Base-by-base conservation (phyloP, 345 rosid species). In the Hibiscus syriacus region DNA sequence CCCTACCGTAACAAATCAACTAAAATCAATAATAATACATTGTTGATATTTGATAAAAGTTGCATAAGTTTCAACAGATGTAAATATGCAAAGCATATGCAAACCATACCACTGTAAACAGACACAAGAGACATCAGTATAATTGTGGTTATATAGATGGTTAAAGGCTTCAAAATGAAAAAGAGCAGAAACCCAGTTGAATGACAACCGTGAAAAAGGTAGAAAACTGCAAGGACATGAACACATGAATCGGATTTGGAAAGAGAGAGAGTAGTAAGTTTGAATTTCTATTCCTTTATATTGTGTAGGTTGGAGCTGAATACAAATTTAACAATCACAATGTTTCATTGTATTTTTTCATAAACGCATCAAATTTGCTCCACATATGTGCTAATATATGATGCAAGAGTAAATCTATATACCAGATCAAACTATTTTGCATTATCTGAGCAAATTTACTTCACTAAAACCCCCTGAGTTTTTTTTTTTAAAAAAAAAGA, bases 1-100 rank as follows among this genome's bases (percentile, higher is more conserved):
- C 99, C 99, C 99, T 93, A 68, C 30, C 49, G 73, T 66, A 59
- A 66, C 57, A 82, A 78, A 73, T 68, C 65, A 75, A 65, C 49
- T 43, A 61, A 74, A 38, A 66, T 17, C 7, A 61, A 5, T 5
- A 36, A 59, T 34, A 61, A 61, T 36, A 12, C 38, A 36, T 34
- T 13, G 17, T 22, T 8, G 2, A 39, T 61, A 61, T 39, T 20
- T 38, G 30, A 22, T 38, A 20, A 9, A 17, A 61, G 26, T 22
- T 57, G 53, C 4, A n/a, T 49, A 60, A 3, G 13, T 11, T 9
- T 46, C 30, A 48, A 58, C 5, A 20, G 19, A 50, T 50, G 25
- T 2, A 68, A 68, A 55, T 17, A 55, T n/a, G 29, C 0, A 39
- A n/a, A 22, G 38, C 23, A 55, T 39, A 55, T 41, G 36, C 13